Evolutionary conservation across 441 rosid species (phyloP), one percentile per base, ranked within the genome.

Genomic region (Flueggea neowawraea): DNA sequence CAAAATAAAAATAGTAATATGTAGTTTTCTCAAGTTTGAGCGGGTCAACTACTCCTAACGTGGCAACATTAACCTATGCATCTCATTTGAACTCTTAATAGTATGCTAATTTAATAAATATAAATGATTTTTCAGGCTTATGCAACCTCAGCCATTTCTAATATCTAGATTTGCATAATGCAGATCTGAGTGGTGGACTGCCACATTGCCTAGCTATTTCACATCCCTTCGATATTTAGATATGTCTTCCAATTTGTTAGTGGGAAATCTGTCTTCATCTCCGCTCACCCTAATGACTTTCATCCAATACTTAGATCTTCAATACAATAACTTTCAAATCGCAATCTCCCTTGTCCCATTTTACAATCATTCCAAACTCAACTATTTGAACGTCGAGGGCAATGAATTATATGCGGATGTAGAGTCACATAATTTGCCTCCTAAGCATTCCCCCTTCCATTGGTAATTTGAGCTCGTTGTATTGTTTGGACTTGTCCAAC

Each of bases 381-480:
- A 5, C 50, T 45, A 45, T 45, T 9, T 45, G 50, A 45, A 45
- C 14, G 12, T 10, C 14, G 6, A 45, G 9, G 14, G 14, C 50
- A 45, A 45, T 45, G 50, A 45, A 45, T 2, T 45, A 45, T 9
- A 13, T 45, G 50, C 12, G 8, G 50, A 45, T 2, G 8, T 45
- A 5, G 50, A 45, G 50, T 13, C 12, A 3, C 14, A 9, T 45
- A 13, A 45, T 45, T 45, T 13, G 14, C 3, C 8, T 13, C 50
- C 50, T 3, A 45, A 45, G 50, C 52, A 62, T 74, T 54, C 66
- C 74, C 12, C 50, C 59, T 4, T 65, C 68, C 2, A 17, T 69
- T 31, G 56, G 71, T 9, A 13, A 48, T 6, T 16, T 61, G 31
- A 65, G 52, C 0, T 16, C 1, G 0, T 31, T 73, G 50, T 0